phyloP scores from a whole-genome alignment of 1,284 basidiomycete genomes.

The Malassezia sp. region DNA sequence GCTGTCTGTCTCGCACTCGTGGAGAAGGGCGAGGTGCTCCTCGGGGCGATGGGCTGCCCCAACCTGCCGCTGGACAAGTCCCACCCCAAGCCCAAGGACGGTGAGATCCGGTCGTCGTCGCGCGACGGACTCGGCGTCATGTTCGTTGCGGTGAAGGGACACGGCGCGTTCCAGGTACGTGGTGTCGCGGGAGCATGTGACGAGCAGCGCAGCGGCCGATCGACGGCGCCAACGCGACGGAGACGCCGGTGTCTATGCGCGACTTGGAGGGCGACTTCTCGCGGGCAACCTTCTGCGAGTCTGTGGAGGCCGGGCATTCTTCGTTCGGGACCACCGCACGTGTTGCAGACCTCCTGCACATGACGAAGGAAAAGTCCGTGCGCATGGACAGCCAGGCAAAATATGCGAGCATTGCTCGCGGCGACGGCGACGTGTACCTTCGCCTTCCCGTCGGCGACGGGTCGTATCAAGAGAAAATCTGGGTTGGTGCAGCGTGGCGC shows the following conservation, averaged over 20 bases:
- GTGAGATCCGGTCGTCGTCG: conserved; percentile 28
- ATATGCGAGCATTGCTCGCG: conserved; percentile 75
- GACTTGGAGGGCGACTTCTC: conserved; percentile 42
- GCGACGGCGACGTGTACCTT: conserved; percentile 79
- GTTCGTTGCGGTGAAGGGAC: conserved; percentile 37
- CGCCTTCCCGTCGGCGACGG: conserved; percentile 71
- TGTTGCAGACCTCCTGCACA: conserved; percentile 61
- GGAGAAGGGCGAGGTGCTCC: conserved; percentile 62
- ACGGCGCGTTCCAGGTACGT: conserved; percentile 30
- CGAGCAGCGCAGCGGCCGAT: conserved; percentile 27
- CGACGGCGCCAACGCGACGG: conserved; percentile 16
- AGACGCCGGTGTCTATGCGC: conserved; percentile 34
- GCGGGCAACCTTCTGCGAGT: conserved; percentile 69
- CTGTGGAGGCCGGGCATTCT: conserved; percentile 82
- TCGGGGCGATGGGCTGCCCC: conserved; percentile 84
- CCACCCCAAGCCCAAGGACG: conserved; percentile 36
- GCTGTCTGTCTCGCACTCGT: conserved; percentile 89
- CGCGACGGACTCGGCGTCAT: conserved; percentile 34
- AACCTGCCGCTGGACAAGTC: conserved; percentile 59
- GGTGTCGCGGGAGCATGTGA: background rate
- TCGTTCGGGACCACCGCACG: conserved; percentile 68
- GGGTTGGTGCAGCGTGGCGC: conserved; percentile 55
- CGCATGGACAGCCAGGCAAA: conserved; percentile 98
- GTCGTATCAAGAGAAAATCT: conserved; percentile 78
- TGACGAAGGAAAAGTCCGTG: conserved; percentile 56